Base-by-base conservation (phyloP, 805 yeast genomes). In the Debaryomyces castellii region DNA sequence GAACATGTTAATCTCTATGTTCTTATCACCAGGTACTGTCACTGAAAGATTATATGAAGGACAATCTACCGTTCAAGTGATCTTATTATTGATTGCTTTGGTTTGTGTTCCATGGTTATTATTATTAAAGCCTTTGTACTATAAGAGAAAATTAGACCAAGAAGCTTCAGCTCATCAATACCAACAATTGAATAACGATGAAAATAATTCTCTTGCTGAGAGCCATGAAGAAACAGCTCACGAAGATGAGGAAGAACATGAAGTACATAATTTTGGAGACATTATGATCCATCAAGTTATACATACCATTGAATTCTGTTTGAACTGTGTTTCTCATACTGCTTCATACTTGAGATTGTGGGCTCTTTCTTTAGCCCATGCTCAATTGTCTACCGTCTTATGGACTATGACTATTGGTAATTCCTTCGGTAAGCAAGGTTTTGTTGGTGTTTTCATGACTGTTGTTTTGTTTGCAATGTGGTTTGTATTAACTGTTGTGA, bases 341-440 rank as follows among this genome's bases (percentile, higher is more conserved):
- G 99, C 99, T 1, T 92, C 98, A 0, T 92, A 92, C 62, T 76
- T 92, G 55, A 87, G 99, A 69, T 74, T 92, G 54, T 92, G 99
- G 99, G 99, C 99, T 3, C 74, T 92, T 55, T 92, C 98, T 1
- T 80, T 92, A 51, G 99, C 99, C 0, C 99, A 92, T 69, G 95
- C 96, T 11, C 98, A 92, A 73, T 77, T 92, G 57, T 91, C 97
- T 0, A 74, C 87, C n/a, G 99, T 92, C 7, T 74, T 92, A 63
- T 92, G 99, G 99, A 73, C 85, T 32, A 94, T 94, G 99, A 94
- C 99, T 1, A 78, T 94, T 45, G 81, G 81, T 43, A 82, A 82
- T 51, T 85, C 96, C 0, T 92, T 94, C 65, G 79, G 81, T 6
- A 52, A 73, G 3, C 74, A 84, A 3, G 94, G 92, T 2, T 51